Base-by-base conservation (phyloP, 108 stramenopile genomes). In the Epithemia pelagica region DNA sequence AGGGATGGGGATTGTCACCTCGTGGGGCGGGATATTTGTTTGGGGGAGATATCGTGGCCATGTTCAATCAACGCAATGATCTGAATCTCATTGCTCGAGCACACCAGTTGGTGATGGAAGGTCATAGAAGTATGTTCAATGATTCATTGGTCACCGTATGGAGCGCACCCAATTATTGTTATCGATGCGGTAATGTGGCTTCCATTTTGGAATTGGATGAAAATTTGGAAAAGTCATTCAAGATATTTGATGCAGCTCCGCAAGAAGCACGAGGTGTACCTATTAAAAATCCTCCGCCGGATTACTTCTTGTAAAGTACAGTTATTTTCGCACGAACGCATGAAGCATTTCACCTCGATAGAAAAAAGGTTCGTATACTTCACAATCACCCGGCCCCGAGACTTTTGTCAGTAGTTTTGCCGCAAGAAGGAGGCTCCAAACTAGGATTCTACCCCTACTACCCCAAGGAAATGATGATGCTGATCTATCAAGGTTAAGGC, bases 161-260 rank as follows among this genome's bases (percentile, higher is more conserved):
- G 98, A 94, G 92, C 68, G 98, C 98, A 7, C 98, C 98, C 10
- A 99, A 99, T 79, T 99, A 99, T 74, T 99, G 98, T 73, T 99
- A 99, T 71, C 67, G 98, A 54, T 99, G 98, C 77, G 96, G 96
- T 0, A 96, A 97, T 72, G 96, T 97, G 1, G 96, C 97, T 1
- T 95, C 96, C 24, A 98, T 98, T 66, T 70, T 98, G 59, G 97
- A 98, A 78, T 64, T 99, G 63, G 98, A 99, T 72, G 98, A 97
- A 79, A 89, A 97, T 67, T 76, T 98, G 32, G 88, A 81, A 22
- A 87, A 90, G 64, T 80, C 72, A 26, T 97, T 96, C 78, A 91
- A 95, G 77, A 94, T 94, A 61, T 97, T 97, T 78, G 96, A 99
- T 82, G 98, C 96, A 0, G 98, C 98, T 20, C 96, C 98, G 30